These are phyloP conservation scores for Anisodus acutangulus DNA, from an alignment of 257 asterid species.

Conservation along the genomic window DNA sequence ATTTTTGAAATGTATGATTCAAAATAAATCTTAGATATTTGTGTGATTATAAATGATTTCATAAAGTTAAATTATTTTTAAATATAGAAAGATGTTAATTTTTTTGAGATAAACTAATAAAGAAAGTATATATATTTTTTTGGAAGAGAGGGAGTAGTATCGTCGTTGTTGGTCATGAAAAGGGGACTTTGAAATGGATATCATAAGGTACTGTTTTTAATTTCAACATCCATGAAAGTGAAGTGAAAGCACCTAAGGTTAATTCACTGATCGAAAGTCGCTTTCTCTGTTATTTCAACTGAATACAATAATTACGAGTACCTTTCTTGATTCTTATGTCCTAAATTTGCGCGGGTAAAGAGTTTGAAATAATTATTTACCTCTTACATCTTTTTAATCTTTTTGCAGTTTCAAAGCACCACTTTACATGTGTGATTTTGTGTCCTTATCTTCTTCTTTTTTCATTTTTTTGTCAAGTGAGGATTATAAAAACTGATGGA, in stretches of 20 bases:
- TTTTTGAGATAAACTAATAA: too few species aligned
- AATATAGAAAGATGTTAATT: too few species aligned
- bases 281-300: conserved; percentile 12
- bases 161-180: too few species aligned
- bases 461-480: too few species aligned
- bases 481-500: not conserved
- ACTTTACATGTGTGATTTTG: not conserved
- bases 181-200: not conserved
- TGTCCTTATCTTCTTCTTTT: not conserved
- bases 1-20: too few species aligned
- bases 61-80: too few species aligned
- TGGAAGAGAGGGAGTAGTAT: too few species aligned
- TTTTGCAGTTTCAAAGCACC: not conserved
- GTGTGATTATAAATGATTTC: too few species aligned
- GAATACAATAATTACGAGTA: not conserved
- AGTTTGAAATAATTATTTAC: not conserved
- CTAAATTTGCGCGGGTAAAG: not conserved
- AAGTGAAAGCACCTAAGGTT: not conserved
- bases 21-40: too few species aligned
- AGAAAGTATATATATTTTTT: too few species aligned
- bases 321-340: not conserved
- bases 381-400: not conserved
- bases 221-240: not conserved
- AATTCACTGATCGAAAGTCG: not conserved
- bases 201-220: not conserved